Evolutionary conservation across 73 alveolate species (phyloP), one percentile per base, ranked within the genome.

Genomic region (Blepharisma stoltei): DNA sequence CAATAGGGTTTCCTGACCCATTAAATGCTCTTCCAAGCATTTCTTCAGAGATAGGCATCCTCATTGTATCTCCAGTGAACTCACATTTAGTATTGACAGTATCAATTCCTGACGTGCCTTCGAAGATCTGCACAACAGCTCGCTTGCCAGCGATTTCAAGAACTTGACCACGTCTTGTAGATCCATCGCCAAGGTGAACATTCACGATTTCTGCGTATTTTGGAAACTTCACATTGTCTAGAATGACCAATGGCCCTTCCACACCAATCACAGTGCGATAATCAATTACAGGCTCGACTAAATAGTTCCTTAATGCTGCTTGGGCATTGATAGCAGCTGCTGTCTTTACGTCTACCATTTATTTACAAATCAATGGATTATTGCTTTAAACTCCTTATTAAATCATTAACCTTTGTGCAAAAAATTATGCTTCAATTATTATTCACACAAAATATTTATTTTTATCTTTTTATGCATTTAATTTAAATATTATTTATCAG

Each of bases 1-100:
- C 99, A 55, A 96, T 97, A 54, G 99, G 99, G 80, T 89, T 88
- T 49, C 99, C 99, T 67, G 99, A 97, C 75, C 99, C 98, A 84
- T 96, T 95, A 89, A 96, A 95, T 44, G 98, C 89, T 84, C 98
- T 79, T 55, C 99, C 99, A 83, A 97, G 94, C 99, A 97, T 94
- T 87, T 97, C 99, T 83, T 95, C 98, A 23, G 98, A 89, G 87
- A 97, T 96, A 25, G 99, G 99, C 99, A 97, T 97, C 71, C 87
- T 80, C 78, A 97, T 87, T 50, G 97, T 98, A 84, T 97, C 99
- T 25, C 99, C 99, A 20, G 99, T 96, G 86, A 96, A 96, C 89
- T 96, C 99, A 66, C 96, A 94, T 71, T 91, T 95, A 0, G 99
- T 96, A 78, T 91, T 88, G 49, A 84, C 54, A 92, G 84, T 55